A percentile compares a stretch with the other conserved stretches of the same genome.
Conservation (phyloP, 2,329 filamentous ascomycete species). For the Colletotrichum tofieldiae region DNA sequence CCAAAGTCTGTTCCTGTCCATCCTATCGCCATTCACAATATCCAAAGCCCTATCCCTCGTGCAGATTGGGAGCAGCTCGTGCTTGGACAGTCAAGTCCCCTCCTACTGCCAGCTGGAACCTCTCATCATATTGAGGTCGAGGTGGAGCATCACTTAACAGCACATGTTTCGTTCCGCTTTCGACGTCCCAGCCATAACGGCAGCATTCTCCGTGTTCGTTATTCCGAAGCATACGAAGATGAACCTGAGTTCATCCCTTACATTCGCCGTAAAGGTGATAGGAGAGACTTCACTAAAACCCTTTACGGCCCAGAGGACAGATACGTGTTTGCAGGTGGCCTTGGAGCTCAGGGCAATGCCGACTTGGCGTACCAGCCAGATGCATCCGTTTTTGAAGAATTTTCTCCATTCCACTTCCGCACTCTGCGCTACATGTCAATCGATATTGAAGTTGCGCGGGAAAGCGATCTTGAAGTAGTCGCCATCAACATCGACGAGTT, state of each 20-base stretch:
- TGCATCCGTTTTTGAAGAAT: background rate
- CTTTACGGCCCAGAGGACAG: conserved; percentile 23
- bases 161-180: background rate
- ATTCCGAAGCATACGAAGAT: conserved; percentile 34
- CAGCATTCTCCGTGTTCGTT: conserved; percentile 1
- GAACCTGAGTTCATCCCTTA: conserved; percentile 7
- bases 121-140: conserved; percentile 20
- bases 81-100: background rate
- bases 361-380: background rate
- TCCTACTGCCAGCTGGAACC: conserved; percentile 6
- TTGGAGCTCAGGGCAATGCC: background rate
- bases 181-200: background rate
- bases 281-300: conserved; percentile 8
- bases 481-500: background rate
- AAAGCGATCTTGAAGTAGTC: background rate
- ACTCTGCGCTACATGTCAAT: conserved; percentile 39
- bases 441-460: conserved; percentile 20
- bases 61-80: conserved; percentile 3
- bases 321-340: background rate
- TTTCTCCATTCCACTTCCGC: conserved; percentile 45
- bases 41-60: background rate
- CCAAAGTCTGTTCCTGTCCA: background rate
- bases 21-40: background rate
- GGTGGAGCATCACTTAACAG: conserved; percentile 3
- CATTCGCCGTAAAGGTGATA: conserved; percentile 12